Evolutionary conservation across 306 rosid species (phyloP).

Genomic region (Gillenia trifoliata): DNA sequence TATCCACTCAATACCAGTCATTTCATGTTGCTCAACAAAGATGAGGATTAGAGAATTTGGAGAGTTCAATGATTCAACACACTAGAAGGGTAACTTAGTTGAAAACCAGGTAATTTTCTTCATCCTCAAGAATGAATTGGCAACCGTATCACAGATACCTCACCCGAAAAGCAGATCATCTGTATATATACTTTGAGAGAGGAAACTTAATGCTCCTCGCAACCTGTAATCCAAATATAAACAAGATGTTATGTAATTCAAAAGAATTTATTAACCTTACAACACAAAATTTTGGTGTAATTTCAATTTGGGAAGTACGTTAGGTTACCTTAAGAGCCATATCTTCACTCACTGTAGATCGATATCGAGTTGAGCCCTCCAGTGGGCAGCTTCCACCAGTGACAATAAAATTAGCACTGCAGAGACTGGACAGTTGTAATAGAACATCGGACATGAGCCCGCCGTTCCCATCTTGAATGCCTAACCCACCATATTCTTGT

Average conservation of each 20-base stretch:
- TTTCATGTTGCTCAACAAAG: conserved; percentile 12
- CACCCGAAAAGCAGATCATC: conserved; percentile 27
- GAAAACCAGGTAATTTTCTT: not conserved
- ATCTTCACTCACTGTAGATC: conserved; percentile 74
- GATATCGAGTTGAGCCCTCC: conserved; percentile 80
- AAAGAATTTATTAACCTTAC: not conserved
- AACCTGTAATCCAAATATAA: conserved; percentile 49
- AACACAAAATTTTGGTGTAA: not conserved
- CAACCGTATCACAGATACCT: conserved; percentile 19
- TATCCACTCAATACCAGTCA: conserved; percentile 1
- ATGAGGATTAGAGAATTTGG: not conserved
- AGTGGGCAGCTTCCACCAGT: conserved; percentile 84
- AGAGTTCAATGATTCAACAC: not conserved
- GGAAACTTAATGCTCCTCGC: conserved; percentile 92
- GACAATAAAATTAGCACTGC: conserved; percentile 78
- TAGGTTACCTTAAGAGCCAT: conserved; percentile 63
- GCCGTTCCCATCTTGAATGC: conserved; percentile 35
- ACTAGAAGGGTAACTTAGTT: not conserved
- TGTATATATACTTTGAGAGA: conserved; percentile 77
- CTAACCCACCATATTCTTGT: conserved; percentile 34
- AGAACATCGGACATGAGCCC: conserved; percentile 80
- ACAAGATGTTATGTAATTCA: not conserved
- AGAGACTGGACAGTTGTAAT: conserved; percentile 79
- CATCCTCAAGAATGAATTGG: conserved; percentile 5
- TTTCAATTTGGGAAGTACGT: not conserved